Evolutionary conservation across 1,284 basidiomycete genomes (phyloP), one percentile per base, ranked within the genome.

Genomic region (Sporisorium graminicola): DNA sequence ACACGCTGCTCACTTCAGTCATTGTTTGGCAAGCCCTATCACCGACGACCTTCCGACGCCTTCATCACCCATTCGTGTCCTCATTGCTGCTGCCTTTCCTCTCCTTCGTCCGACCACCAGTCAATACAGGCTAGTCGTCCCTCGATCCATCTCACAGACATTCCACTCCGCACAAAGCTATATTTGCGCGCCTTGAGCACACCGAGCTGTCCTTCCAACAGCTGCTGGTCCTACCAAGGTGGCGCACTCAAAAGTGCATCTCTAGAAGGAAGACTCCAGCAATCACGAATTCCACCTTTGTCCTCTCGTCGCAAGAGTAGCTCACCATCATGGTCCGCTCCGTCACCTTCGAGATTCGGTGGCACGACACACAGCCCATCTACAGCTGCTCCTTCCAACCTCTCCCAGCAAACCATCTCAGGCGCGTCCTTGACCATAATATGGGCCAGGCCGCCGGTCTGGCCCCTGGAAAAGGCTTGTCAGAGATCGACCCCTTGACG

Each of bases 361-460:
- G 84, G 84, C 84, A 85, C 49, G 81, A 85, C 63, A 84, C 80
- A 50, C 77, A 83, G 56, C 84, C 84, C 22, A 85, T 85, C 66
- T 85, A 83, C 60, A 79, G 80, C 50, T 83, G 82, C 61, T 75
- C 77, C 18, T 84, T 85, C 46, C 82, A 84, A 47, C 80, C 84
- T 27, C 74, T 85, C n/a, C 61, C 77, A 4, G 33, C 78, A 29
- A 58, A 69, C 26, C 81, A 81, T 29, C 79, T 85, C 33, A 65
- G 71, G 31, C 63, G 78, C 12, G 82, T 84, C 7, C 74, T 85
- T 33, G 84, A 85, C 50, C 78, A 82, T 65, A 85, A 84, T 65
- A 66, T 78, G 44, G 82, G 78, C 8, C 82, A 85, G 58, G 82
- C 83, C 8, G 81, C 80, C 29, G 82, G 82, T 27, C 66, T 84